These are phyloP conservation scores for Rhynchospora breviuscula DNA, from an alignment of 176 grass and related monocot species.

Conservation along the genomic window DNA sequence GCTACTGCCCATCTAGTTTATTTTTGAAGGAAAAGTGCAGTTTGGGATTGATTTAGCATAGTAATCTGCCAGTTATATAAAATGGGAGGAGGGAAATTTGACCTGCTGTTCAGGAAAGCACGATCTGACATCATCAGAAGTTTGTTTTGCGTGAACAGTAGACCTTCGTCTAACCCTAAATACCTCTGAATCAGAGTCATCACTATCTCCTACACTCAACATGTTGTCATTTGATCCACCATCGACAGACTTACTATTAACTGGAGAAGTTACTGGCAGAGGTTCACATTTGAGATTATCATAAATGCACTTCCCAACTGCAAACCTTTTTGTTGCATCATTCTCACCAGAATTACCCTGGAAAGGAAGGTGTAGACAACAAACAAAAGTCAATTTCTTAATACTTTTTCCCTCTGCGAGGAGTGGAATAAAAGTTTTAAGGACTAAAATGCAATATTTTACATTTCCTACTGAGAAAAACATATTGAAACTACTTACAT, in stretches of 20 bases:
- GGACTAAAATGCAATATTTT: background rate
- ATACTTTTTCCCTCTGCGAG: background rate
- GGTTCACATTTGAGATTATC: conserved; percentile 26
- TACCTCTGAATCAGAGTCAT: conserved; percentile 77
- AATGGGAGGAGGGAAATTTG: conserved; percentile 2
- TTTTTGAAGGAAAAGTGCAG: background rate
- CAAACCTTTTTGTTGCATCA: conserved; percentile 11
- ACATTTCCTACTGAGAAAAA: conserved; percentile 23
- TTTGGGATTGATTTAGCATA: background rate
- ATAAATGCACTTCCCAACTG: conserved; percentile 7
- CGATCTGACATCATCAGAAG: conserved; percentile 24
- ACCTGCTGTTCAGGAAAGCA: conserved; percentile 61
- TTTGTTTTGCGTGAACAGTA: conserved; percentile 25
- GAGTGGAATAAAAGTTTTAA: too few relatives aligned
- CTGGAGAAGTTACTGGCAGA: conserved; percentile 19
- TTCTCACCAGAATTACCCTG: conserved; percentile 29
- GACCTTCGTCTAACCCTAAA: conserved; percentile 88
- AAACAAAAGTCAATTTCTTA: conserved; percentile 13
- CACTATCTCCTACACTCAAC: conserved; percentile 38
- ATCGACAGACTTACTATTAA: conserved; percentile 21
- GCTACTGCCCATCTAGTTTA: background rate
- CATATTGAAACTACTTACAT: conserved; percentile 32
- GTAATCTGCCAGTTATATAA: background rate
- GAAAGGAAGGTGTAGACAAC: background rate
- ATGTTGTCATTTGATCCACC: conserved; percentile 35